Evolutionary conservation across 2,329 filamentous ascomycete genomes (phyloP), one percentile per base, ranked within the genome.

Genomic region (Pseudodiploospora longispora): DNA sequence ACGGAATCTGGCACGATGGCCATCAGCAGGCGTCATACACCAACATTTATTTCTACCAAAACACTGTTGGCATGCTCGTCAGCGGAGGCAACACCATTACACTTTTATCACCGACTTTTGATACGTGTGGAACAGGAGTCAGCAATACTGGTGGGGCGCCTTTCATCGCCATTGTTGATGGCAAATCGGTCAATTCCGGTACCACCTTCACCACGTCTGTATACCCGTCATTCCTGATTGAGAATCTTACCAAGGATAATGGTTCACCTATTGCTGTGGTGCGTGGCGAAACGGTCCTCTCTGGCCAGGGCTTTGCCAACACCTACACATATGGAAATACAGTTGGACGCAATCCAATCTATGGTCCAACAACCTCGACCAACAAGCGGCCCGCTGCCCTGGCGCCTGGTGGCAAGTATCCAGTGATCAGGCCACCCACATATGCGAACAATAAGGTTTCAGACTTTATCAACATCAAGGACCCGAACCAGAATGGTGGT

Each of bases 21-120:
- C 67, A 70, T 43, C 67, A 71, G 46, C 68, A 71, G 43, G 66
- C 65, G 2, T 52, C 66, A 1, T 69, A 65, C 51, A 70, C 70
- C 55, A 60, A 58, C 48, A 66, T 71, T 28, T 63, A 67, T 51
- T 70, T 71, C 44, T 68, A 55, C 50, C 57, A 67, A 31, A 69
- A 69, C 49, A 66, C 61, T 0, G 54, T 69, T 5, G 68, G 53
- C 19, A 50, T 59, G 47, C 49, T 57, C 42, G 52, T 59, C 41
- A 48, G 40, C 32, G 52, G 47, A 5, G 68, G 66, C 3, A 55
- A 56, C 38, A 69, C 67, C 32, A 65, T 71, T 46, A 65, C 57
- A 47, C 55, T 71, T 30, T 49, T 69, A 36, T 56, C 56, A 1
- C 59, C 67, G 1, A 68, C 64, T 2, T 70, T 69, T 40, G 64